Base-by-base conservation (phyloP, 1,139 yeast species). In the Saccharomyces pastorianus region DNA sequence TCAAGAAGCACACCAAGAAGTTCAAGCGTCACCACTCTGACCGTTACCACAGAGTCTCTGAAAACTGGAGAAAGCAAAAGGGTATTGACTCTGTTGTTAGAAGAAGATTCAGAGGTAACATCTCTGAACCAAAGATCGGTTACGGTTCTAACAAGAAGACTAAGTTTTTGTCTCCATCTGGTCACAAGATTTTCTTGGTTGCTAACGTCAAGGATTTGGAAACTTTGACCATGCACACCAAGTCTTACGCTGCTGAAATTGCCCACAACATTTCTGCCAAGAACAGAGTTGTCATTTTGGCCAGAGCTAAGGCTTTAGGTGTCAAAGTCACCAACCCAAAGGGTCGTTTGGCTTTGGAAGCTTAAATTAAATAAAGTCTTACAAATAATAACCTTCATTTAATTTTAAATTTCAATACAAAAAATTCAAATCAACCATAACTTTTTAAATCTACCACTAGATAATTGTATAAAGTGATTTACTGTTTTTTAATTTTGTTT, bases 11-110 rank as follows among this genome's bases (percentile, higher is more conserved):
- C 88, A 79, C 91, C 77, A 88, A 88, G 84, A 87, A 87, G 85
- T 95, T 95, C 89, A 93, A 90, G 93, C 90, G 99, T 84, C 98
- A 93, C 79, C 99, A 95, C 84, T 90, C 97, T 78, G 99, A 95
- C 88, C 90, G 97, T 81, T 93, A 89, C 82, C 84, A 84, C 84
- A 91, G 99, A 81, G 97, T 93, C 70, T 81, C 90, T 73, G 97
- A 89, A 81, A 86, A 85, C 85, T 95, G 99, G 99, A 93, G 99
- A 89, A 93, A 93, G 83, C 99, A 95, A 83, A 93, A 91, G 89
- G 99, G 99, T 93, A 95, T 95, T 76, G 99, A 95, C 84, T 91
- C 97, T 72, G 85, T 91, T 82, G 97, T 91, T 77, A 91, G 98
- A 85, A 91, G 98, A 85, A 89, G 98, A 84, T 95, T 93, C 96